Evolutionary conservation across 2,329 filamentous ascomycete species (phyloP), one percentile per base, ranked within the genome.

Genomic region (Penicillium verrucosum): DNA sequence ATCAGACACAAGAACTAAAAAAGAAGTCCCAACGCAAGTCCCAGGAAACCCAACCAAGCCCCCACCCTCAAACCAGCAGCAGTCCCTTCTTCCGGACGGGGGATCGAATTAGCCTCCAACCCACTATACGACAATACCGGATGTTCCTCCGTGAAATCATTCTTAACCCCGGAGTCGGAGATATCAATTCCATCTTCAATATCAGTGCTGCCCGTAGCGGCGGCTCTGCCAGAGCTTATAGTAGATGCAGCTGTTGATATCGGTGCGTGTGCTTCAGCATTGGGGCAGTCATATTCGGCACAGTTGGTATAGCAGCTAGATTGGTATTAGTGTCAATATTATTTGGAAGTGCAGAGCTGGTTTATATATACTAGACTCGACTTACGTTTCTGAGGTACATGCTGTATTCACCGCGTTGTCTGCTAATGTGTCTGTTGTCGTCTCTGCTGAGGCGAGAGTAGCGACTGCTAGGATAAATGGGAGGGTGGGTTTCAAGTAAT

Each of bases 291-390:
- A 11, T 29, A 9, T 1, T 55, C 43, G 11, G 43, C 47, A n/a
- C 56, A 58, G 16, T 56, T 49, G 27, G 38, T 38, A 41, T 60
- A 58, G 51, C 51, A 60, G 34, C 56, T 60, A 6, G 11, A 4
- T 23, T 21, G 7, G 25, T 7, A 40, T 40, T 29, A 37, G 25
- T 30, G 9, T 18, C 36, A n/a, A 21, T 23, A 1, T 6, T 29
- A 7, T 8, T 25, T 21, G n/a, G 12, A 38, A 7, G 25, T 10
- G 11, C 12, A 21, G 12, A 32, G n/a, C 25, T 29, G 16, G 14
- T 12, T 4, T 21, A 21, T 30, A 18, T 18, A 18, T 18, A 18
- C 18, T 18, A 14, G n/a, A 9, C 36, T 23, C 1, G n/a, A 40
- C 23, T 27, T 46, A 46, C 41, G 3, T 38, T 6, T 27, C 41